A percentile compares a stretch with the other conserved stretches of the same genome.
Evolutionary conservation across 2,329 filamentous ascomycete genomes (phyloP).

Genomic region (Paecilomyces sp.): DNA sequence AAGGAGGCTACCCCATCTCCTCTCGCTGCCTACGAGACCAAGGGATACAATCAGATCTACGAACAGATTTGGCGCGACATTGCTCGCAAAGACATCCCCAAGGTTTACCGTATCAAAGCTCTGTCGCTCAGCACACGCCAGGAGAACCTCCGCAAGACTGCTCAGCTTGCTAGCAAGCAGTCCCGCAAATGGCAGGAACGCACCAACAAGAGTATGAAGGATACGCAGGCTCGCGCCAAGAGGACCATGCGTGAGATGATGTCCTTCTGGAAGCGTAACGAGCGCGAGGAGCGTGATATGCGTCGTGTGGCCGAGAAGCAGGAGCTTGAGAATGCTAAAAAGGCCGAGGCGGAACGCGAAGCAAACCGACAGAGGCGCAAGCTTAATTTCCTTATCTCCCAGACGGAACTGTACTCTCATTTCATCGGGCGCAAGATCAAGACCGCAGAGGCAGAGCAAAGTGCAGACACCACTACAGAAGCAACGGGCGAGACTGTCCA

Average conservation of each 20-base stretch:
- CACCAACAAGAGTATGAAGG: conserved; percentile 98
- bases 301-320: conserved; percentile 91
- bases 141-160: conserved; percentile 97
- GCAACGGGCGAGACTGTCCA: conserved; percentile 40
- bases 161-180: conserved; percentile 92
- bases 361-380: conserved; percentile 96
- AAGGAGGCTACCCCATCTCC: conserved; percentile 41
- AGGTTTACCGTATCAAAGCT: conserved; percentile 80
- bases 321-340: conserved; percentile 92
- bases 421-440: conserved; percentile 99
- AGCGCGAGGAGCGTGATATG: conserved; percentile 90
- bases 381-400: conserved; percentile 97
- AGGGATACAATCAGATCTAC: conserved; percentile 94
- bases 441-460: conserved; percentile 90
- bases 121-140: conserved; percentile 79
- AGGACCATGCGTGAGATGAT: conserved; percentile 99
- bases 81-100: conserved; percentile 85
- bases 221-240: conserved; percentile 93
- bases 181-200: conserved; percentile 94
- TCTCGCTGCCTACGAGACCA: conserved; percentile 68
- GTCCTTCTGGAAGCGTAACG: conserved; percentile 98
- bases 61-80: conserved; percentile 96
- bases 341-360: conserved; percentile 94
- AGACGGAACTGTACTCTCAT: conserved; percentile 97
- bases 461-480: conserved; percentile 69